Base-by-base conservation (phyloP, 345 rosid species). In the Leavenworthia alabamica region DNA sequence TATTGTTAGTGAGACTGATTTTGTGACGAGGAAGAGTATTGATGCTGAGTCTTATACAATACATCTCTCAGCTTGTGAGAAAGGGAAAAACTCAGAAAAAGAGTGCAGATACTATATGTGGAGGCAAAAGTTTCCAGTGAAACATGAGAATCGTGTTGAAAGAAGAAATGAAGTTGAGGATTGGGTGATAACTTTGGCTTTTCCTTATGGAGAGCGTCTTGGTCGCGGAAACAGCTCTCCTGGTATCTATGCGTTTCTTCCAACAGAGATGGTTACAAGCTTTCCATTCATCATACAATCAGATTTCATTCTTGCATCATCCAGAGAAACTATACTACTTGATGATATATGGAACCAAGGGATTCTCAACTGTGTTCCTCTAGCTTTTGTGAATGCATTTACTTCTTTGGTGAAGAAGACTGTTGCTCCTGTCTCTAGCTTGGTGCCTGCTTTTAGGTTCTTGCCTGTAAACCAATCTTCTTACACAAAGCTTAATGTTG, bases 331-430 rank as follows among this genome's bases (percentile, higher is more conserved):
- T 1, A 80, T 89, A 10, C 81, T 77, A 0, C 46, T 81, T 60
- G 86, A 86, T 64, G 79, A 86, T 61, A 68, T 29, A 58, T 86
- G 89, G 93, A 86, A 89, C 81, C 79, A 82, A 62, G 90, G 96
- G 35, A 86, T 89, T 66, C 89, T 89, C n/a, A 72, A 56, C 24
- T 79, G 80, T 23, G 82, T 88, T 35, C 70, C 90, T 0, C 4
- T 31, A 13, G 90, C 88, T 8, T 88, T 88, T 66, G 73, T 83
- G 20, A 73, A 75, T 52, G 93, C 93, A 6, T 77, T 88, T 65
- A 58, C 56, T 7, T 66, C 93, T 3, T 24, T 85, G 31, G 86
- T 88, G 32, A 88, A 75, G 69, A 29, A 59, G 61, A 64, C 64
- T 5, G 74, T 70, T 31, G 86, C 90, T 55, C 96, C 86, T 0